These are phyloP conservation scores for Saturnispora silvae DNA, from an alignment of 805 yeast species.

Conservation along the genomic window DNA sequence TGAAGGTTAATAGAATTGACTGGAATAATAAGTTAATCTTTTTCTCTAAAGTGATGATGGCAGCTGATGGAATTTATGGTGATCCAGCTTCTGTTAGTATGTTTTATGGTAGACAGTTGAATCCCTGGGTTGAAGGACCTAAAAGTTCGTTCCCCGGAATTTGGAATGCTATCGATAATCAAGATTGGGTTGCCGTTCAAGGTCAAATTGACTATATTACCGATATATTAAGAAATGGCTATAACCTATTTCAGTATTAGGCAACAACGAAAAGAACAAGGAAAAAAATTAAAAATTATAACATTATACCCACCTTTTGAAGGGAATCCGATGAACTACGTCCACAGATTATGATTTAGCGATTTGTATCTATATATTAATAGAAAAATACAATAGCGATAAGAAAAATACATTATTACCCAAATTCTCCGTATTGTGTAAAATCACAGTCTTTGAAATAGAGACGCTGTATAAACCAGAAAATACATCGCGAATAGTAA, in stretches of 20 bases:
- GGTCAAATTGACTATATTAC: conserved; percentile 37
- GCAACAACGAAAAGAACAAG: not conserved
- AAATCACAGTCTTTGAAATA: too few species aligned
- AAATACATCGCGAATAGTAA: too few species aligned
- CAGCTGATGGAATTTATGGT: conserved; percentile 31
- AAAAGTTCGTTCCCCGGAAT: conserved; percentile 55
- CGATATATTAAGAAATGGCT: conserved; percentile 22
- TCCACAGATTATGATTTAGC: too few species aligned
- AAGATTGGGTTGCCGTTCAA: conserved; percentile 46
- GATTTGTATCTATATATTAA: too few species aligned
- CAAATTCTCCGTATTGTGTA: too few species aligned
- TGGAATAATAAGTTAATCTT: conserved; percentile 63
- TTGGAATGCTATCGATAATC: conserved; percentile 49
- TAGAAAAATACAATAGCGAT: too few species aligned
- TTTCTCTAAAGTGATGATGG: conserved; percentile 44
- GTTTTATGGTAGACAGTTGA: conserved; percentile 59
- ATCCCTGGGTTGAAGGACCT: conserved; percentile 40
- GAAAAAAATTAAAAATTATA: not conserved
- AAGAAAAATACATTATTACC: too few species aligned
- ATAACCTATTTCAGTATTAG: conserved; percentile 14
- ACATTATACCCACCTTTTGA: too few species aligned
- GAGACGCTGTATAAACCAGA: too few species aligned
- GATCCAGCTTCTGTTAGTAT: conserved; percentile 61
- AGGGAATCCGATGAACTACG: too few species aligned
- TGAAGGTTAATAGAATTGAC: conserved; percentile 64